Evolutionary conservation across 345 rosid genomes (phyloP).

Genomic region (Gossypium mustelinum): DNA sequence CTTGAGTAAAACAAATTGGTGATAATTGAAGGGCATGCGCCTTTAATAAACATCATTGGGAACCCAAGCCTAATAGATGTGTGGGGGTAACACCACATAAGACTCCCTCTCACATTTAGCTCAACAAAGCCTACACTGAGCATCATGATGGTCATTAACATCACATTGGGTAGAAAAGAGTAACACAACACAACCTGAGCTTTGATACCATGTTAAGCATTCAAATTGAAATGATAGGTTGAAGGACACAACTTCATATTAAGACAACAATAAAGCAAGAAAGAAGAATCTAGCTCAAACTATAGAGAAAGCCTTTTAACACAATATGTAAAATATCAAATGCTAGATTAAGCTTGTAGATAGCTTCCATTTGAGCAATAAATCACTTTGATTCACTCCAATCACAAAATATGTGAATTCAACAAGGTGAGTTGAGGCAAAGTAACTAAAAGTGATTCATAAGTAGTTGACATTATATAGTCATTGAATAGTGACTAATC

Average conservation of each 20-base stretch:
- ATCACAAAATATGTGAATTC: background rate
- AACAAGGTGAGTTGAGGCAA: background rate
- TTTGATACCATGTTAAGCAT: background rate
- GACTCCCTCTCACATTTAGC: background rate
- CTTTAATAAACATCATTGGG: no score
- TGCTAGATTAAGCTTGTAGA: background rate
- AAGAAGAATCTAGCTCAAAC: background rate
- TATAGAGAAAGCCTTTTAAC: background rate
- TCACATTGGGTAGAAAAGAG: background rate
- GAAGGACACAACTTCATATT: background rate
- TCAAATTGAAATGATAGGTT: background rate
- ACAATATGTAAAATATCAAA: background rate
- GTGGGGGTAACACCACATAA: background rate
- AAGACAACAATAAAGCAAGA: background rate
- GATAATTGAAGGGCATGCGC: no score
- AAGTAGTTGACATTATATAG: slow-evolving; percentile 1
- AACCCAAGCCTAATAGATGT: background rate
- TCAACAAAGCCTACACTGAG: no score
- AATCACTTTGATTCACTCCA: background rate
- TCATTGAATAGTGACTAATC: background rate
- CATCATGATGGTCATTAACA: background rate
- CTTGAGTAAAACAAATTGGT: no score
- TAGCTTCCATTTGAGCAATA: background rate
- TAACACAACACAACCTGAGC: background rate
- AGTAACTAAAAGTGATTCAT: background rate